These are phyloP conservation scores for Microascus cirrosus DNA, from an alignment of 2,329 filamentous ascomycete genomes.

Conservation along the genomic window DNA sequence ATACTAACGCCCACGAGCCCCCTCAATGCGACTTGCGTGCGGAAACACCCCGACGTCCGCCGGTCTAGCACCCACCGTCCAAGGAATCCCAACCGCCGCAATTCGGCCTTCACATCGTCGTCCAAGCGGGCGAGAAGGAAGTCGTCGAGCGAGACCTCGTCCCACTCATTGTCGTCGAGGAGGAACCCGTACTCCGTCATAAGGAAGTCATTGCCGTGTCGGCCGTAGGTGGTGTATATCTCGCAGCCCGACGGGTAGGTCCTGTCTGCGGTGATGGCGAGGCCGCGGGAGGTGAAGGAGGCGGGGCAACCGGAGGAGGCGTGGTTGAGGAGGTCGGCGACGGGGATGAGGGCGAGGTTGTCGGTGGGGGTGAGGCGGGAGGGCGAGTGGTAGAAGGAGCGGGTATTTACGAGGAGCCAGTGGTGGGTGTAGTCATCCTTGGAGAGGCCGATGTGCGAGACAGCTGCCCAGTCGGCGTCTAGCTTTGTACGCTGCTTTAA, in stretches of 20 bases:
- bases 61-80: slow-evolving; percentile 39
- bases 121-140: slow-evolving; percentile 28
- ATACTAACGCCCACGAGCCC: slow-evolving; percentile 21
- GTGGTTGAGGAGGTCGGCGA: slow-evolving; percentile 63
- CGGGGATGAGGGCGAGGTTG: slow-evolving; percentile 58
- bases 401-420: slow-evolving; percentile 51
- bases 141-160: slow-evolving; percentile 36
- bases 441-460: slow-evolving; percentile 15
- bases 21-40: slow-evolving; percentile 42
- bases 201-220: slow-evolving; percentile 61
- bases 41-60: slow-evolving; percentile 35
- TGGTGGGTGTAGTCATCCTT: slow-evolving; percentile 36
- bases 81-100: slow-evolving; percentile 36
- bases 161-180: slow-evolving; percentile 36
- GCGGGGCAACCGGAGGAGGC: slow-evolving; percentile 36
- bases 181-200: slow-evolving; percentile 55
- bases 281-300: slow-evolving; percentile 35
- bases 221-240: slow-evolving; percentile 58
- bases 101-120: slow-evolving; percentile 18
- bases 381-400: slow-evolving; percentile 48
- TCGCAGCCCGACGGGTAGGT: slow-evolving; percentile 48
- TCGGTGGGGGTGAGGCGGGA: slow-evolving; percentile 26
- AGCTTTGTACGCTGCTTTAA: slow-evolving; percentile 37
- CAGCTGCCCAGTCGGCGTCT: slow-evolving; percentile 24
- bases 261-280: slow-evolving; percentile 39